Percentiles rank a stretch among this genome's conserved stretches.
These are phyloP conservation scores for Sordariomycetes sp. DNA, from an alignment of 2,329 filamentous ascomycete species.

Conservation along the genomic window DNA sequence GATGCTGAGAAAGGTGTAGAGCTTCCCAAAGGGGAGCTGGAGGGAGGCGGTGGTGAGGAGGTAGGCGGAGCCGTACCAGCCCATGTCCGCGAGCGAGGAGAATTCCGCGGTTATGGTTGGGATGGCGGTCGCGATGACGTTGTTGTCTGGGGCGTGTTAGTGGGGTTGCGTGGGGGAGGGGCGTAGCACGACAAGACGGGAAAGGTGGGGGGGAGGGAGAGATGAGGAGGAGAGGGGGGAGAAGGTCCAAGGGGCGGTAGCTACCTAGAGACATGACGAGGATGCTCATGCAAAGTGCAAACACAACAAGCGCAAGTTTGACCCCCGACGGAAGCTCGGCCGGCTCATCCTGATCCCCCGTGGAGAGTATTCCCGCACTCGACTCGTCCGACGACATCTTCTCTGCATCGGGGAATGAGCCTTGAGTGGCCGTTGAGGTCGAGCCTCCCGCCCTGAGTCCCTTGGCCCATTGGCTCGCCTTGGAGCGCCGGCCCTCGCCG, in stretches of 20 bases:
- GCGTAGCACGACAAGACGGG: too few species aligned
- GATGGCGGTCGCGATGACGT: slow-evolving; percentile 27
- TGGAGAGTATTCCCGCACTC: not conserved
- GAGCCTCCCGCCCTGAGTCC: too few species aligned
- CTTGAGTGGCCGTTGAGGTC: not conserved
- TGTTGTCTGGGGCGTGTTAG: slow-evolving; percentile 14
- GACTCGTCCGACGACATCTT: not conserved
- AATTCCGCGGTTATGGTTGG: slow-evolving; percentile 26
- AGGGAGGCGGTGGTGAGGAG: slow-evolving; percentile 25
- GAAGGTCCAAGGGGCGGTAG: not conserved
- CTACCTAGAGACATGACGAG: slow-evolving; percentile 25
- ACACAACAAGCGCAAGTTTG: slow-evolving; percentile 16
- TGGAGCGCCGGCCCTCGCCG: not conserved
- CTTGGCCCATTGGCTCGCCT: not conserved
- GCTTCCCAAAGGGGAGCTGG: slow-evolving; percentile 23
- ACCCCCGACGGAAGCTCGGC: not conserved
- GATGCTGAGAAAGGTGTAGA: slow-evolving; percentile 28
- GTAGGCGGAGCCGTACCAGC: slow-evolving; percentile 33
- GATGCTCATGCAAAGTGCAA: slow-evolving; percentile 24
- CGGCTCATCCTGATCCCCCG: not conserved
- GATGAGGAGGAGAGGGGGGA: not conserved
- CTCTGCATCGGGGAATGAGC: not conserved
- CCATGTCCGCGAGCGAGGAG: slow-evolving; percentile 28
- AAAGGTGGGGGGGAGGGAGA: too few species aligned
- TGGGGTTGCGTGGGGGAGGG: not conserved